Percentiles rank a stretch among this genome's conserved stretches.
phyloP scores from a whole-genome alignment of 257 asterid genomes.

The Echium plantagineum region DNA sequence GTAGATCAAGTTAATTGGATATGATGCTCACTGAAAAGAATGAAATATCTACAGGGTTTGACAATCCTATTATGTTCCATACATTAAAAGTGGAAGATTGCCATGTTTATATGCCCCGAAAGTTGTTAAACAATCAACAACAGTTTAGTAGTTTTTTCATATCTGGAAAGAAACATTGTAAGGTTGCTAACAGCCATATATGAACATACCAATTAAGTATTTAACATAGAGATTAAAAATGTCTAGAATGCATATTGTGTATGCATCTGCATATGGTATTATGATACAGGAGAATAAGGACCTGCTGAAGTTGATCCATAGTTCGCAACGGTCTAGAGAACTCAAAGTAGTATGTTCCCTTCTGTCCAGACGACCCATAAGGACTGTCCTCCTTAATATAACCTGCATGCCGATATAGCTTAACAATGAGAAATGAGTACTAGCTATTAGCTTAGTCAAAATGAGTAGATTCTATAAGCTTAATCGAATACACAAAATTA shows the following conservation, averaged over 20 bases:
- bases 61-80: background rate
- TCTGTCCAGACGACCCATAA: slow-evolving; percentile 45
- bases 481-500: too few species aligned
- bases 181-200: too few species aligned
- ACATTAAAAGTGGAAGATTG: too few species aligned
- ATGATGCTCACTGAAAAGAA: background rate
- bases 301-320: slow-evolving; percentile 86
- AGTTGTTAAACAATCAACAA: too few species aligned
- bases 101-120: too few species aligned
- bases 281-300: slow-evolving; percentile 2
- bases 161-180: too few species aligned
- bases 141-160: too few species aligned
- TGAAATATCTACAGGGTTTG: background rate
- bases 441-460: background rate
- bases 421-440: background rate
- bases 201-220: too few species aligned
- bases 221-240: too few species aligned
- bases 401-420: slow-evolving; percentile 28
- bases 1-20: background rate
- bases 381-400: slow-evolving; percentile 66
- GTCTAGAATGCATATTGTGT: background rate
- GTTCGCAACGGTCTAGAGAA: slow-evolving; percentile 76
- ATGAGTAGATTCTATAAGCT: too few species aligned
- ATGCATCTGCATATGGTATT: background rate
- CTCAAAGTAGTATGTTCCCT: slow-evolving; percentile 74